A percentile compares a stretch with the other conserved stretches of the same genome.
Conservation (phyloP, 1,284 basidiomycete genomes). For the Baeospora myosura region DNA sequence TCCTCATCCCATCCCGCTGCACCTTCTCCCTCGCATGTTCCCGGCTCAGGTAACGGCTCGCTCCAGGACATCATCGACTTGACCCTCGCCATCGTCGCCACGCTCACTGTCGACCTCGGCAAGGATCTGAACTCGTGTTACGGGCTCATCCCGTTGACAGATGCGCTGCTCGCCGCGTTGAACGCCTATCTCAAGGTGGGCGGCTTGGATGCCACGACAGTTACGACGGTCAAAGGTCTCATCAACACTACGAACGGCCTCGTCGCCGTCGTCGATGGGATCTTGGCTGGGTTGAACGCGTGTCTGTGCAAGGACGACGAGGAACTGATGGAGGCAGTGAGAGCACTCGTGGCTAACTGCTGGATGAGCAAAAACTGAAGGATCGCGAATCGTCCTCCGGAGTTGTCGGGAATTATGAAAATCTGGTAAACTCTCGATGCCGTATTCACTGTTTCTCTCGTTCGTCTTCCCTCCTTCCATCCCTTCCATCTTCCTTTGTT, state of each 20-base stretch:
- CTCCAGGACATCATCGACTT: background rate
- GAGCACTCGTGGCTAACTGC: background rate
- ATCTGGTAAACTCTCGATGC: too few species aligned
- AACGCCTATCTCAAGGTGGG: background rate
- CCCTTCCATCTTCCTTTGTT: background rate
- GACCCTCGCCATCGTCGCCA: too few species aligned
- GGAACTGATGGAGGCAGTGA: background rate
- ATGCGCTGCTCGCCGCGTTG: background rate
- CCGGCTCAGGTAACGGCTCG: too few species aligned
- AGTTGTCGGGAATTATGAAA: background rate
- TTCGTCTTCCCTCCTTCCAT: background rate
- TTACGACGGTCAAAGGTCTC: background rate
- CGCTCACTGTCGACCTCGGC: background rate
- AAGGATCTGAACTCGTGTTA: background rate
- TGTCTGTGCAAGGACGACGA: background rate
- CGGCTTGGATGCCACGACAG: background rate
- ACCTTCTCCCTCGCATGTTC: background rate
- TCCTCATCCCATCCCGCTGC: background rate
- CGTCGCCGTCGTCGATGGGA: background rate
- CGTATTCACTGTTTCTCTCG: too few species aligned
- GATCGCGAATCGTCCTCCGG: background rate
- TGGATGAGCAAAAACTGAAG: background rate
- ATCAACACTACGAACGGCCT: background rate
- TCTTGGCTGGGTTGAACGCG: background rate
- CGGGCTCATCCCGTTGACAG: background rate